A percentile compares a stretch with the other conserved stretches of the same genome.
Evolutionary conservation across 768 basidiomycete genomes (phyloP).

Genomic region (Suillus subluteus): DNA sequence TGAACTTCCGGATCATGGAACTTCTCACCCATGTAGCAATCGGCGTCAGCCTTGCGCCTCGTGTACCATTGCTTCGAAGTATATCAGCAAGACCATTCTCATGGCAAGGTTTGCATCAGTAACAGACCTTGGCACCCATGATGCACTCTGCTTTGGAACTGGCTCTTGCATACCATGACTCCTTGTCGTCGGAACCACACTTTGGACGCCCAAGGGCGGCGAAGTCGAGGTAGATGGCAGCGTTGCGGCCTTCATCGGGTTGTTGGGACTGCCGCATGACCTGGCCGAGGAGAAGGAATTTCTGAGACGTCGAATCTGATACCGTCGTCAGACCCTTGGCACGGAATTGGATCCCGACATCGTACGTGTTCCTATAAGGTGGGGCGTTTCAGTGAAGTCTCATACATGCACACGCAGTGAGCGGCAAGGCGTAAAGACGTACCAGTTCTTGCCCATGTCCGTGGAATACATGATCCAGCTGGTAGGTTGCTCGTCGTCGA

Average conservation of each 20-base stretch:
- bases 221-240: slow-evolving; percentile 85
- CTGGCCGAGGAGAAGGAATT: slow-evolving; percentile 88
- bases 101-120: neutral
- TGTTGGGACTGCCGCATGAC: slow-evolving; percentile 63
- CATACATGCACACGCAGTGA: neutral
- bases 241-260: slow-evolving; percentile 60
- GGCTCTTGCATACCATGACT: slow-evolving; percentile 84
- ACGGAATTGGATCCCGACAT: slow-evolving; percentile 71
- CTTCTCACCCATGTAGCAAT: slow-evolving; percentile 91
- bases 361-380: slow-evolving; percentile 62
- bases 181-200: slow-evolving; percentile 75
- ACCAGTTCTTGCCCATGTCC: slow-evolving; percentile 87
- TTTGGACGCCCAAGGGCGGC: slow-evolving; percentile 64
- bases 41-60: slow-evolving; percentile 77
- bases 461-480: slow-evolving; percentile 76
- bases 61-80: slow-evolving; percentile 84
- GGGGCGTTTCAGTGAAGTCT: slow-evolving; percentile 4
- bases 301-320: slow-evolving; percentile 95
- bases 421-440: slow-evolving; percentile 30
- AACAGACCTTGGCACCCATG: slow-evolving; percentile 88
- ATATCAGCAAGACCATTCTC: neutral
- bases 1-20: slow-evolving; percentile 84
- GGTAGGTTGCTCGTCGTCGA: slow-evolving; percentile 83
- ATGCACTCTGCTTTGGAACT: slow-evolving; percentile 72
- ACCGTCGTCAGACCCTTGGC: slow-evolving; percentile 84